Evolutionary conservation across 345 rosid genomes (phyloP), one percentile per base, ranked within the genome.

Genomic region (Eucalyptus viminalis): DNA sequence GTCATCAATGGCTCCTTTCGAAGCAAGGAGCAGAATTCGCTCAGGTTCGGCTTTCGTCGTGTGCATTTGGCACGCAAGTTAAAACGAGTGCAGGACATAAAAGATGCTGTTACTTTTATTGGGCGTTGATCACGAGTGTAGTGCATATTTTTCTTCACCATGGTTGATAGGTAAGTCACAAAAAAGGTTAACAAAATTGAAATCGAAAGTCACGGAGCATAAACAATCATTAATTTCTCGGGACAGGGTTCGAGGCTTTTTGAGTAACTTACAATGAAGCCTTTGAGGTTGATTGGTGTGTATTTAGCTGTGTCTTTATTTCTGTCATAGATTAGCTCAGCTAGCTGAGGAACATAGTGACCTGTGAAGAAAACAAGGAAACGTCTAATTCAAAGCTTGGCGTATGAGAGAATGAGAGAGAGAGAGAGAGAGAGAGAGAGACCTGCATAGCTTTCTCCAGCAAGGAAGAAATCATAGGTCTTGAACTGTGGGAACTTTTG

Each of bases 321-420:
- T 53, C 94, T 89, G 88, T 94, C 95, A 65, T 87, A 93, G 86
- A 95, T 90, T 81, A 93, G 92, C 90, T 95, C 95, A 22, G 97
- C 96, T 47, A 95, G 94, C 89, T 95, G 95, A 67, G 97, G 95
- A 87, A 94, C 94, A 31, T 94, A 95, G 89, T 95, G 94, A 10
- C 95, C 97, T 95, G 92, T 89, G 80, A 56, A 72, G 54, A 25
- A 49, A 40, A 72, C n/a, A n/a, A 80, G 14, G 34, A 76, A 81
- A 80, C 22, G 81, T 34, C 44, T 34, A 14, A 19, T 37, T 34
- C 81, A 34, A 34, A 72, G 81, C 25, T 19, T 34, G 40, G 40
- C 22, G 3, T 67, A 17, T 34, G 43, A 13, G 40, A 34, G 80
- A n/a, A 56, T 43, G 54, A 69, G 25, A 45, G 25, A 50, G 24